Conservation (phyloP, 2,329 filamentous ascomycete genomes). For the Catunica adiposa region DNA sequence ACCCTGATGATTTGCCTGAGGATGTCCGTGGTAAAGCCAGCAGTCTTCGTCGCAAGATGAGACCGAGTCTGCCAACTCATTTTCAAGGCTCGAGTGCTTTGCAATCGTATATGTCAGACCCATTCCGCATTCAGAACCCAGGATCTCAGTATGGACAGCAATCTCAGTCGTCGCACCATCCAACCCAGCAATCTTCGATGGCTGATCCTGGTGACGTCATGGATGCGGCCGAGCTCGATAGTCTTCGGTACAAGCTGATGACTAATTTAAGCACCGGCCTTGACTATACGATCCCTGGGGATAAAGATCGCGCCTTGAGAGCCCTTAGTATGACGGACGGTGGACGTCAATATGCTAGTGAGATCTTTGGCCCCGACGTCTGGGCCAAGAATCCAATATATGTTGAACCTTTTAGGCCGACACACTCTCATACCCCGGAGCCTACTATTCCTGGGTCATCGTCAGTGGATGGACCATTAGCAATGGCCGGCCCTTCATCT, state of each 20-base stretch:
- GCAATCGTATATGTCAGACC: slow-evolving; percentile 16
- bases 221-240: slow-evolving; percentile 22
- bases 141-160: slow-evolving; percentile 15
- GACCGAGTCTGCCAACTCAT: slow-evolving; percentile 30
- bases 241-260: slow-evolving; percentile 21
- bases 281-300: slow-evolving; percentile 28
- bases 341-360: slow-evolving; percentile 33
- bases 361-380: slow-evolving; percentile 33
- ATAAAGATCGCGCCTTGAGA: slow-evolving; percentile 35
- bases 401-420: slow-evolving; percentile 5
- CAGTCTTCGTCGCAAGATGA: slow-evolving; percentile 54
- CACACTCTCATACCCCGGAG: slow-evolving; percentile 6
- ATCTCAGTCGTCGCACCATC: slow-evolving; percentile 15
- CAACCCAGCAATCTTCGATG: slow-evolving; percentile 16
- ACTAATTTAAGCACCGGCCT: slow-evolving; percentile 30
- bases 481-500: no score
- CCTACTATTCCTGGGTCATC: slow-evolving; percentile 16
- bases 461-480: no score
- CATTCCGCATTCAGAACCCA: slow-evolving; percentile 16
- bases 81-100: slow-evolving; percentile 10
- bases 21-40: slow-evolving; percentile 65
- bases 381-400: slow-evolving; percentile 20
- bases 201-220: slow-evolving; percentile 19
- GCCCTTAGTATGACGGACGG: slow-evolving; percentile 34
- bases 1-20: slow-evolving; percentile 78